Base-by-base conservation (phyloP, 441 rosid genomes). In the Kokia cookei region DNA sequence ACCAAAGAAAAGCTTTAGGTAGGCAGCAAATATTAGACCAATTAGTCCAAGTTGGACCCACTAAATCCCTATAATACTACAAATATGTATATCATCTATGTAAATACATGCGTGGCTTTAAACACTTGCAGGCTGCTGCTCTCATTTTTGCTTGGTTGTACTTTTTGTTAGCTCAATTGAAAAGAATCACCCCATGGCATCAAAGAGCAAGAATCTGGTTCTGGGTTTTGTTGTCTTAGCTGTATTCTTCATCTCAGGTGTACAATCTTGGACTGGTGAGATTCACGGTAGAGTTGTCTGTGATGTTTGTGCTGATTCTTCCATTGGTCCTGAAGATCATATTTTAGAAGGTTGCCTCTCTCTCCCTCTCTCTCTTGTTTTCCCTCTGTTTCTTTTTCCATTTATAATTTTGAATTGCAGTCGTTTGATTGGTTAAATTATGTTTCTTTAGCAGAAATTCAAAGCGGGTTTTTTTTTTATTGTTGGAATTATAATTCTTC, bases 321-420 rank as follows among this genome's bases (percentile, higher is more conserved):
- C 97, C 35, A 84, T 94, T 68, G 98, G 97, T 72, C 98, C 95
- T 62, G 96, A 95, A 84, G 98, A 93, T 77, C 98, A 95, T 84
- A 84, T 90, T 70, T 87, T 90, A 65, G 88, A 91, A 90, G 97
- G 99, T 88, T 43, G 4, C 22, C 50, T 14, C 35, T 32, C 24
- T 54, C 55, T 43, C 72, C 71, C n/a, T 55, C 48, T 45, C 48
- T 48, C 4, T 17, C 12, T 14, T 32, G 37, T 32, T 32, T 5
- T 32, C 5, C 37, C 6, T 32, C 6, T 35, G 17, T 14, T 15
- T 14, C 3, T 42, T 43, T 57, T 12, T 12, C 22, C 50, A 40
- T 75, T 64, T 35, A 37, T 61, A 6, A 1, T 50, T 22, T 62
- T 26, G 0, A 26, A 48, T 58, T 51, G 35, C 58, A 14, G 11